phyloP scores from a whole-genome alignment of 768 basidiomycete species.

The Ramaria sp. region DNA sequence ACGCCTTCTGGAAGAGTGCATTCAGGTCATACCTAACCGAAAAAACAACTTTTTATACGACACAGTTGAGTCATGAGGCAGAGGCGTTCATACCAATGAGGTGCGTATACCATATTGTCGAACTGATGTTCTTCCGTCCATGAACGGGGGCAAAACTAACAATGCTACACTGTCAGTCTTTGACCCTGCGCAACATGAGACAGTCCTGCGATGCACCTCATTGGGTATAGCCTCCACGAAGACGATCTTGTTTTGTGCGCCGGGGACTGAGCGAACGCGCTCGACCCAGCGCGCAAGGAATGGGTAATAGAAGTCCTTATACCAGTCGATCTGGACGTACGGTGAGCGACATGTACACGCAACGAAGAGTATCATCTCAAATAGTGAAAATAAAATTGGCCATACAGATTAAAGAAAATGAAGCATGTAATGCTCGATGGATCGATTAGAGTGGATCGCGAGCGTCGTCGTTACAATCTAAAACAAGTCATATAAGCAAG shows the following conservation, averaged over 20 bases:
- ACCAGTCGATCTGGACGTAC: conserved; percentile 63
- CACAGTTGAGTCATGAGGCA: conserved; percentile 17
- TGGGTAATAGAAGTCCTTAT: conserved; percentile 75
- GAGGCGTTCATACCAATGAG: conserved; percentile 48
- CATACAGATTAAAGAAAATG: too few species aligned
- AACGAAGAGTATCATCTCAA: too few species aligned
- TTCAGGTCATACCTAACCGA: conserved; percentile 80
- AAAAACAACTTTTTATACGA: background rate
- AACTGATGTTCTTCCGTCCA: conserved; percentile 63
- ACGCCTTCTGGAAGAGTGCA: conserved; percentile 73
- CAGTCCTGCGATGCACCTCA: conserved; percentile 41
- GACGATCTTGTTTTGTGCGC: conserved; percentile 42
- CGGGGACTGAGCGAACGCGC: conserved; percentile 38
- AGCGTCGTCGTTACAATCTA: too few species aligned
- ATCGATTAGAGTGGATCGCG: too few species aligned
- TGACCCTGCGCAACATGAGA: background rate
- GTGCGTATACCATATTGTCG: conserved; percentile 56
- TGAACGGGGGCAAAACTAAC: conserved; percentile 65
- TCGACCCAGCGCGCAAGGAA: conserved; percentile 61
- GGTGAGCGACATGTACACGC: background rate
- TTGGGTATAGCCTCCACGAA: conserved; percentile 90
- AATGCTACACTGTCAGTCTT: conserved; percentile 2
- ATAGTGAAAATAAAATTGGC: too few species aligned
- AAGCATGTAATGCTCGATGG: too few species aligned
- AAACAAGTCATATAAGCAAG: background rate